phyloP scores from a whole-genome alignment of 1,284 basidiomycete species.

The Leccinum huronense region DNA sequence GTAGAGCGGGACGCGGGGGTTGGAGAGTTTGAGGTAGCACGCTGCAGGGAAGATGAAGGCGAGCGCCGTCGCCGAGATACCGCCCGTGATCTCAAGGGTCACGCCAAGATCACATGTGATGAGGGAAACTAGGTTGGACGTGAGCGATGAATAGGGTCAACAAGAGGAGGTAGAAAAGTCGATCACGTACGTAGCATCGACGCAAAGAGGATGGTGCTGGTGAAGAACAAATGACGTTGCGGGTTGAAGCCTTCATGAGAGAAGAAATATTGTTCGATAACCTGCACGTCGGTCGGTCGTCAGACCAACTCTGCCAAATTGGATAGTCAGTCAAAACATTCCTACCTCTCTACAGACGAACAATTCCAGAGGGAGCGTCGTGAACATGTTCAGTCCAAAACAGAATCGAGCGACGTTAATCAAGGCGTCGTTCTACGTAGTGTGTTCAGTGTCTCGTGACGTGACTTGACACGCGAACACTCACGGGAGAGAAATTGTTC shows the following conservation, averaged over 20 bases:
- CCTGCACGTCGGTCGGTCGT: slow-evolving; percentile 42
- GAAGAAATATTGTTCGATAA: slow-evolving; percentile 93
- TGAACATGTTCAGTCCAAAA: slow-evolving; percentile 98
- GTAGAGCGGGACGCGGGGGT: slow-evolving; percentile 60
- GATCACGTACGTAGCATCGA: slow-evolving; percentile 74
- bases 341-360: slow-evolving; percentile 91
- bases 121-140: slow-evolving; percentile 65
- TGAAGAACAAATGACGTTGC: slow-evolving; percentile 89
- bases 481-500: slow-evolving; percentile 83
- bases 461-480: slow-evolving; percentile 16
- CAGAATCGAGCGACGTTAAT: slow-evolving; percentile 95
- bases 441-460: slow-evolving; percentile 15
- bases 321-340: slow-evolving; percentile 3
- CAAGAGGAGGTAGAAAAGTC: background rate
- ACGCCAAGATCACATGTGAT: slow-evolving; percentile 96
- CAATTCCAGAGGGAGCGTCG: slow-evolving; percentile 88
- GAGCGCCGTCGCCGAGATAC: slow-evolving; percentile 89
- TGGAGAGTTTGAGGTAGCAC: slow-evolving; percentile 78
- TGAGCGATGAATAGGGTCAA: background rate
- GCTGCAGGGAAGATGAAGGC: slow-evolving; percentile 93
- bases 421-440: slow-evolving; percentile 67
- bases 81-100: slow-evolving; percentile 96
- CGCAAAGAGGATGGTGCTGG: slow-evolving; percentile 78
- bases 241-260: slow-evolving; percentile 77
- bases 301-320: slow-evolving; percentile 8